A percentile compares a stretch with the other conserved stretches of the same genome.
These are phyloP conservation scores for Colletotrichum phormii DNA, from an alignment of 2,329 filamentous ascomycete species.

Conservation along the genomic window DNA sequence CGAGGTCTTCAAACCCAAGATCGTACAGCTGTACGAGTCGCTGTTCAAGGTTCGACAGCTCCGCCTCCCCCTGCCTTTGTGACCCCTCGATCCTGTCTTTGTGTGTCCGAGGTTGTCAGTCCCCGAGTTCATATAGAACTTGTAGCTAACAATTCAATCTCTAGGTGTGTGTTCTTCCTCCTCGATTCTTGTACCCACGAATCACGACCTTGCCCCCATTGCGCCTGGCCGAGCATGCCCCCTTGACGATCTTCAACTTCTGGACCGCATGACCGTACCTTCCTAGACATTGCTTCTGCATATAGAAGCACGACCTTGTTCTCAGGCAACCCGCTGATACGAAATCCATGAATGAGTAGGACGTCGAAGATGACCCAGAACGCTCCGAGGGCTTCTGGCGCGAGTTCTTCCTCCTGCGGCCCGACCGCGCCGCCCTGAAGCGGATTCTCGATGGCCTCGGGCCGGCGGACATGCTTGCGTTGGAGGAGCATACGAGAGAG, in stretches of 20 bases:
- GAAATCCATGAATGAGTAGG: slow-evolving; percentile 21
- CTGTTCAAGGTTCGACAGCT: slow-evolving; percentile 76
- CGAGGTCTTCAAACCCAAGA: slow-evolving; percentile 92
- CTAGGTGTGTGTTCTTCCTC: neutral
- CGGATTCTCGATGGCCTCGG: slow-evolving; percentile 76
- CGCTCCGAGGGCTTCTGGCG: slow-evolving; percentile 93
- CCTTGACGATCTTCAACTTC: neutral
- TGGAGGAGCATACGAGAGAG: slow-evolving; percentile 82
- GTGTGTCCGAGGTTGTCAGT: neutral
- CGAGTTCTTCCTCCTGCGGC: slow-evolving; percentile 92
- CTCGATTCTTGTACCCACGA: neutral
- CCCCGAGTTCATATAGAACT: too few relatives aligned
- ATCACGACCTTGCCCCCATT: neutral
- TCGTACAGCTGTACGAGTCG: slow-evolving; percentile 87
- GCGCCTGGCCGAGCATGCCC: neutral
- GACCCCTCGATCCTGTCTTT: neutral
- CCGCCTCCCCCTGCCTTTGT: neutral
- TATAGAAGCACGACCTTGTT: neutral
- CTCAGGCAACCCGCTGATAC: neutral
- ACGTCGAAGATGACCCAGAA: slow-evolving; percentile 75
- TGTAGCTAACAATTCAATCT: neutral
- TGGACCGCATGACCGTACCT: neutral
- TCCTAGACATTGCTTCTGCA: neutral
- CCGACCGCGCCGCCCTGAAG: slow-evolving; percentile 77
- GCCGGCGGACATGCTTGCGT: slow-evolving; percentile 79